Evolutionary conservation across 108 stramenopile species (phyloP).

Genomic region (Skeletonema potamos): DNA sequence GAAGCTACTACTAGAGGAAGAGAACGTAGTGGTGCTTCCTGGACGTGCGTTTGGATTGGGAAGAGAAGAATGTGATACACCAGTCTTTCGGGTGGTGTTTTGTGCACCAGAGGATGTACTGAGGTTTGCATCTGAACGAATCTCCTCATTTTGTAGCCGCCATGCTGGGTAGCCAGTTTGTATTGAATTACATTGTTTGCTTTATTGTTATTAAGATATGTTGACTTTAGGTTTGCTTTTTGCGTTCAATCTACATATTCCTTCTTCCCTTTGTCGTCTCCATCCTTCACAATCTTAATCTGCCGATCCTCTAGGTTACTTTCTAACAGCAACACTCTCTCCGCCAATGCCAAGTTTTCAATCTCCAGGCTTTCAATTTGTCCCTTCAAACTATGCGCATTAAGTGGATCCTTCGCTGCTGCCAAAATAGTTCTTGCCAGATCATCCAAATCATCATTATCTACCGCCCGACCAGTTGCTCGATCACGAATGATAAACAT

Average conservation of each 20-base stretch:
- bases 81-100: slow-evolving; percentile 82
- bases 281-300: slow-evolving; percentile 37
- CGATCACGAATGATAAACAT: slow-evolving; percentile 55
- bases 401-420: slow-evolving; percentile 57
- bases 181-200: neutral
- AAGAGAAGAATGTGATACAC: neutral
- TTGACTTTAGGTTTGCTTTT: too few relatives aligned
- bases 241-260: neutral
- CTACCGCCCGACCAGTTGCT: slow-evolving; percentile 48
- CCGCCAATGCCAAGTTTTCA: slow-evolving; percentile 43
- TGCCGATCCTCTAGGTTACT: slow-evolving; percentile 44
- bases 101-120: slow-evolving; percentile 64
- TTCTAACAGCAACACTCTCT: slow-evolving; percentile 53
- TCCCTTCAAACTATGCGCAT: slow-evolving; percentile 43
- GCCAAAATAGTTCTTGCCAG: slow-evolving; percentile 53
- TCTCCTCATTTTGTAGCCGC: slow-evolving; percentile 68
- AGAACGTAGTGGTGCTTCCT: slow-evolving; percentile 91
- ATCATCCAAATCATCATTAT: slow-evolving; percentile 61
- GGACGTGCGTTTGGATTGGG: slow-evolving; percentile 84
- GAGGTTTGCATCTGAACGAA: slow-evolving; percentile 59
- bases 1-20: slow-evolving; percentile 76
- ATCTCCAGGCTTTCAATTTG: slow-evolving; percentile 56
- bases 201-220: neutral
- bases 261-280: neutral
- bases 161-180: slow-evolving; percentile 26